Evolutionary conservation across 1,284 basidiomycete genomes (phyloP).

Genomic region (Ceratobasidium sp.): DNA sequence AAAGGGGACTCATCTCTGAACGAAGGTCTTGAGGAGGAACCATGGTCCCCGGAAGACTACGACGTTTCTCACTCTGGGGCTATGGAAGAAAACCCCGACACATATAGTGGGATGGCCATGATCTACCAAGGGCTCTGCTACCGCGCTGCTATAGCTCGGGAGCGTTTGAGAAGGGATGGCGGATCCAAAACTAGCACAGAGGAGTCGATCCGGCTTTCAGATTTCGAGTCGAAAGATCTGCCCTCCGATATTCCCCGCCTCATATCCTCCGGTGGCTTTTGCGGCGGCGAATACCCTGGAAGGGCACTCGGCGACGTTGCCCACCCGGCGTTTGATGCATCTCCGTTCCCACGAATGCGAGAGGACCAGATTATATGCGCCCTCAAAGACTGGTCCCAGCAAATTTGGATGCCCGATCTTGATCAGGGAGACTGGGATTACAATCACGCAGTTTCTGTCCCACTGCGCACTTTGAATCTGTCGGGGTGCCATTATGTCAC

Average conservation of each 20-base stretch:
- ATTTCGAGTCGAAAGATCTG: background rate
- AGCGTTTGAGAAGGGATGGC: background rate
- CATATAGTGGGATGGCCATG: background rate
- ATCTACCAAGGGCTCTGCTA: constrained; percentile 33
- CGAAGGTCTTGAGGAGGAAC: background rate
- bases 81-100: no score
- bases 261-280: background rate
- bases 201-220: background rate
- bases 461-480: constrained; percentile 29
- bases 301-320: constrained; percentile 23
- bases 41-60: background rate
- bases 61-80: background rate
- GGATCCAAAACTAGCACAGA: background rate
- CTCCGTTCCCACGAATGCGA: constrained; percentile 13
- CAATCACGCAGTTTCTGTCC: background rate
- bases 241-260: background rate
- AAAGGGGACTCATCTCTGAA: background rate
- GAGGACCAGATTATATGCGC: constrained; percentile 23
- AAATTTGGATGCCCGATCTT: constrained; percentile 33
- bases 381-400: constrained; percentile 26
- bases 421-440: background rate
- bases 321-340: constrained; percentile 35
- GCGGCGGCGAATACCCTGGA: constrained; percentile 11
- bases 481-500: constrained; percentile 35
- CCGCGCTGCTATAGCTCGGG: constrained; percentile 19